Evolutionary conservation across 2,329 filamentous ascomycete species (phyloP), one percentile per base, ranked within the genome.

Genomic region (Hypomyces perniciosus): DNA sequence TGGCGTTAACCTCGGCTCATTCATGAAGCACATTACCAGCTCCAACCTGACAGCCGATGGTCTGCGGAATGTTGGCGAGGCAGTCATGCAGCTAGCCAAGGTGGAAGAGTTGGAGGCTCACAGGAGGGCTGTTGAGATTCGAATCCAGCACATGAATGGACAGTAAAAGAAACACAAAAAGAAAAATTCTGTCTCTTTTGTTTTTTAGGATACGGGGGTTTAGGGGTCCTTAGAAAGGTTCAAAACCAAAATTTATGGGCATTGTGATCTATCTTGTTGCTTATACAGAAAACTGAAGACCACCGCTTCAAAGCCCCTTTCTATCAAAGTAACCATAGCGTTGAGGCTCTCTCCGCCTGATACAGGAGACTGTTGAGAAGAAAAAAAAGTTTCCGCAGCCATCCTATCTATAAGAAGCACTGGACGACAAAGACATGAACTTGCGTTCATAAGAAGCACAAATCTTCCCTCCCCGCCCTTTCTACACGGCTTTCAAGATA

Each of bases 21-120:
- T 96, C 72, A 81, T 96, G 68, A 99, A 99, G 75, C 90, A 97
- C 76, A 96, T 99, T 64, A 99, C 93, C 35, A 93, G 88, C 72
- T 90, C 90, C 0, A 88, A 95, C 68, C 78, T 99, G 55, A 95
- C 90, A 1, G 81, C 84, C 13, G 80, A 96, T 62, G 93, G 93
- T 26, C 74, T 99, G 55, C 79, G 80, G 60, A 93, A 95, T 62
- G 87, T 99, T 2, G 90, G 92, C 33, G 74, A 77, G 48, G 90
- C 93, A 4, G 93, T 99, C 47, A 96, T 97, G 90, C 87, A 92
- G 69, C 77, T 99, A 44, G 93, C 93, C 27, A 88, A 88, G 63
- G 91, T 97, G 2, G 93, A 99, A 70, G 89, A 95, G 66, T 75
- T 99, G 30, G 92, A 99, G 68, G 93, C 93, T 48, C 93, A 99